Conservation (phyloP, 768 basidiomycete species). For the Sporobolomyces pararoseus region DNA sequence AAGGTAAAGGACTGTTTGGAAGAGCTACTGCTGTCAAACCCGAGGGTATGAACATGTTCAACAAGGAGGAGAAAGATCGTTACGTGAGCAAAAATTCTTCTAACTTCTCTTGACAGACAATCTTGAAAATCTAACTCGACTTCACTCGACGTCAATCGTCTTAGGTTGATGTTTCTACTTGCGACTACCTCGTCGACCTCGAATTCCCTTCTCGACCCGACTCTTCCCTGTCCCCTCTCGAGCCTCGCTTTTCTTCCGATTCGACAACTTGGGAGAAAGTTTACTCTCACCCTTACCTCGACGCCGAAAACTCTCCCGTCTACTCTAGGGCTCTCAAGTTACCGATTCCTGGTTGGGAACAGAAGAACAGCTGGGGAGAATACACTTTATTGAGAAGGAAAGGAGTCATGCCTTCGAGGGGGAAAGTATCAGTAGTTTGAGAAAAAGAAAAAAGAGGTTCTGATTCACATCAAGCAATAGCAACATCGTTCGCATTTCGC, state of each 20-base stretch:
- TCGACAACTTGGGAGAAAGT: conserved; percentile 71
- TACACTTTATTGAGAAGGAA: conserved; percentile 73
- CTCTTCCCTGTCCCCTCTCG: conserved; percentile 49
- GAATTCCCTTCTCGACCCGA: conserved; percentile 71
- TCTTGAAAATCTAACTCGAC: too few relatives aligned
- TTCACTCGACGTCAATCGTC: too few relatives aligned
- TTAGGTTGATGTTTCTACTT: conserved; percentile 65
- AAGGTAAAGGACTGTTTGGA: conserved; percentile 45
- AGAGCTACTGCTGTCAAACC: conserved; percentile 53
- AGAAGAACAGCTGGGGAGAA: conserved; percentile 73
- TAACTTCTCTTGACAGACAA: too few relatives aligned
- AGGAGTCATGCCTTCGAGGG: conserved; percentile 5
- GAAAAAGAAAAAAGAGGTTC: too few relatives aligned
- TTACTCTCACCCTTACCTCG: conserved; percentile 77
- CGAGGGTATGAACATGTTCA: conserved; percentile 78
- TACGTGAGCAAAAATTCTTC: conserved; percentile 67
- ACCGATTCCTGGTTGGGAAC: conserved; percentile 67
- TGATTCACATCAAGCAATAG: too few relatives aligned
- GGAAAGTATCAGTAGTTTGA: too few relatives aligned
- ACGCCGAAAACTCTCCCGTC: conserved; percentile 66
- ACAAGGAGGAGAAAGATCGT: conserved; percentile 68
- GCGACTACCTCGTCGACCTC: conserved; percentile 86
- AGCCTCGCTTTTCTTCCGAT: conserved; percentile 76
- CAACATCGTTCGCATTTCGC: too few relatives aligned
- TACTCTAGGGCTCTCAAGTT: conserved; percentile 75